Evolutionary conservation across 441 rosid species (phyloP).

Genomic region (Aleurites moluccanus): DNA sequence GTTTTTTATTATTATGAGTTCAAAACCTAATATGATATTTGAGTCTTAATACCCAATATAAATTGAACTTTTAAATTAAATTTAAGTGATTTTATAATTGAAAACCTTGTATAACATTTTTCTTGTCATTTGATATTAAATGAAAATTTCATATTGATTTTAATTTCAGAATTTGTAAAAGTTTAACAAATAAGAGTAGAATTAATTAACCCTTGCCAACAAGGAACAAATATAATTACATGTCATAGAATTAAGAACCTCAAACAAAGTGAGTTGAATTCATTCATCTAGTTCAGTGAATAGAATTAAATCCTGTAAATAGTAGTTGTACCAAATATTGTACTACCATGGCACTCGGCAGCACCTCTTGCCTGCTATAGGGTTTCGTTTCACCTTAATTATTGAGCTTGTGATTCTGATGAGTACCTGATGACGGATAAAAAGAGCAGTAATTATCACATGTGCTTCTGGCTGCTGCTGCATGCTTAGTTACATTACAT

Average conservation of each 20-base stretch:
- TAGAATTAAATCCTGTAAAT: background rate
- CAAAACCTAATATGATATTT: no score
- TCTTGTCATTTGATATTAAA: no score
- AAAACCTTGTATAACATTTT: no score
- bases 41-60: no score
- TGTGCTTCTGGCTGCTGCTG: constrained; percentile 11
- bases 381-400: constrained; percentile 23
- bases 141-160: no score
- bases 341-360: no score
- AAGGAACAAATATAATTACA: background rate
- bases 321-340: constrained; percentile 19
- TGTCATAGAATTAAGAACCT: background rate
- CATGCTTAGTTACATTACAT: background rate
- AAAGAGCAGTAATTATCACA: constrained; percentile 21
- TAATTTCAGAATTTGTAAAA: no score
- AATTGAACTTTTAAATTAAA: no score
- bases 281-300: background rate
- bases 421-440: constrained; percentile 15
- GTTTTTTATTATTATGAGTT: no score
- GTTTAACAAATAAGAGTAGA: no score
- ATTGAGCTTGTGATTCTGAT: background rate
- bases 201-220: no score
- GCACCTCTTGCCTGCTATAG: background rate
- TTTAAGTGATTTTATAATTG: no score
- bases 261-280: background rate